These are phyloP conservation scores for Fonsecaea pedrosoi DNA, from an alignment of 2,329 filamentous ascomycete genomes.

Conservation along the genomic window DNA sequence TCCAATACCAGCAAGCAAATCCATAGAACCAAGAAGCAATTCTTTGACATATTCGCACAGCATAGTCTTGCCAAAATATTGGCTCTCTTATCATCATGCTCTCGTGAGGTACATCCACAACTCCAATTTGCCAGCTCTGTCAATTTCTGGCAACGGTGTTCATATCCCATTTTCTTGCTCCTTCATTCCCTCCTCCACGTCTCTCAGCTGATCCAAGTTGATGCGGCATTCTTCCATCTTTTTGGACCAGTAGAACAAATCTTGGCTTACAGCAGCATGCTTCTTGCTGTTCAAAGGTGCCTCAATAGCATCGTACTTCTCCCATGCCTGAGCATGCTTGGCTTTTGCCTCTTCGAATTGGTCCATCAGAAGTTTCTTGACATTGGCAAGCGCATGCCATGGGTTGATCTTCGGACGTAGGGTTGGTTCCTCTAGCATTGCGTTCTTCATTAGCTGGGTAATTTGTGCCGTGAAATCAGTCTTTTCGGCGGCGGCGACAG, in stretches of 20 bases:
- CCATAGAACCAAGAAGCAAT: background rate
- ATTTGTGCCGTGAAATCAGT: constrained; percentile 45
- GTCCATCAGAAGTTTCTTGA: constrained; percentile 81
- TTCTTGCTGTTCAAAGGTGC: constrained; percentile 39
- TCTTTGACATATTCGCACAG: background rate
- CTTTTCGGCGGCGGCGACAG: constrained; percentile 34
- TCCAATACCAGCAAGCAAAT: background rate
- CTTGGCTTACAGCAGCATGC: constrained; percentile 38
- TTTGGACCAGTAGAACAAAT: constrained; percentile 38
- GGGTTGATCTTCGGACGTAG: constrained; percentile 70
- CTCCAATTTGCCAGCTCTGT: background rate
- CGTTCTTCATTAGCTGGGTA: constrained; percentile 36
- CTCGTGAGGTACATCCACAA: background rate
- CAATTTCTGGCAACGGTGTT: background rate
- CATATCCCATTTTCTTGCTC: constrained; percentile 23
- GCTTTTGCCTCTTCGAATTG: constrained; percentile 79
- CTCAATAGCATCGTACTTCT: constrained; percentile 39
- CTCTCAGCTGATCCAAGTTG: constrained; percentile 40
- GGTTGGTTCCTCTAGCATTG: constrained; percentile 61
- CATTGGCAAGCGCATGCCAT: constrained; percentile 75
- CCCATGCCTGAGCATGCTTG: constrained; percentile 60
- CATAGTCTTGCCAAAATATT: background rate
- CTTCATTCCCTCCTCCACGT: constrained; percentile 41
- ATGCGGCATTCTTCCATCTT: constrained; percentile 41
- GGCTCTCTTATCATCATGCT: background rate